Percentiles rank a stretch among this genome's conserved stretches.
These are phyloP conservation scores for Torulaspora quercuum DNA, from an alignment of 805 yeast species.

Conservation along the genomic window DNA sequence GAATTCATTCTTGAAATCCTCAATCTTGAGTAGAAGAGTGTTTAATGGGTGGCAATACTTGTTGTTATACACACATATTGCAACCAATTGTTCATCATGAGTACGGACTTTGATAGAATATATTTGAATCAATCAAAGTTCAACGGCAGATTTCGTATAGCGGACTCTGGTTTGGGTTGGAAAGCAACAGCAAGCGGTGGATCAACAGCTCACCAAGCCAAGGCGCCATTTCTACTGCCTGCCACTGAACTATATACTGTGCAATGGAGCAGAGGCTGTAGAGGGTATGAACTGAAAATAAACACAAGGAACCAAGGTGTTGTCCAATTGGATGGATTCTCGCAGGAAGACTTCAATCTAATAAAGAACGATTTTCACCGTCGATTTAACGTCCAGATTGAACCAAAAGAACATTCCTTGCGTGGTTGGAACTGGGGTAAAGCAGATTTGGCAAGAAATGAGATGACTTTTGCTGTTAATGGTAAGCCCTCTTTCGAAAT, in stretches of 20 bases:
- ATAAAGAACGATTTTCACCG: conserved; percentile 81
- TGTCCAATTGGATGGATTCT: conserved; percentile 88
- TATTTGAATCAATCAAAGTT: conserved; percentile 81
- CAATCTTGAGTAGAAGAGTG: no score
- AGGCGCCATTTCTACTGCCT: conserved; percentile 83
- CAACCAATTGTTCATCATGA: no score
- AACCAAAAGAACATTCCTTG: conserved; percentile 83
- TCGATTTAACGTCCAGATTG: conserved; percentile 68
- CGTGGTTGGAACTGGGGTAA: conserved; percentile 99
- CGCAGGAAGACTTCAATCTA: conserved; percentile 72
- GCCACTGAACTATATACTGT: conserved; percentile 75
- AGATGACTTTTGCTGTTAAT: conserved; percentile 77
- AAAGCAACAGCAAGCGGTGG: conserved; percentile 50
- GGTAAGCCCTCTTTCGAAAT: conserved; percentile 89
- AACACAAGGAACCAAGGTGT: conserved; percentile 88
- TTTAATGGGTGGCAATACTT: no score
- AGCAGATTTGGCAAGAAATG: conserved; percentile 87
- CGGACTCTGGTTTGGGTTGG: conserved; percentile 98
- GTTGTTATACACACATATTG: no score
- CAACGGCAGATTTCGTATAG: conserved; percentile 88
- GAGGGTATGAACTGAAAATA: conserved; percentile 85
- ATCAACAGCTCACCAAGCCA: conserved; percentile 46
- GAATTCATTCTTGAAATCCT: no score
- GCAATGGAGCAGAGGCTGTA: conserved; percentile 89
- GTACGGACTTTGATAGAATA: conserved; percentile 82